These are phyloP conservation scores for Suillus hirtellus DNA, from an alignment of 768 basidiomycete species.

Conservation along the genomic window DNA sequence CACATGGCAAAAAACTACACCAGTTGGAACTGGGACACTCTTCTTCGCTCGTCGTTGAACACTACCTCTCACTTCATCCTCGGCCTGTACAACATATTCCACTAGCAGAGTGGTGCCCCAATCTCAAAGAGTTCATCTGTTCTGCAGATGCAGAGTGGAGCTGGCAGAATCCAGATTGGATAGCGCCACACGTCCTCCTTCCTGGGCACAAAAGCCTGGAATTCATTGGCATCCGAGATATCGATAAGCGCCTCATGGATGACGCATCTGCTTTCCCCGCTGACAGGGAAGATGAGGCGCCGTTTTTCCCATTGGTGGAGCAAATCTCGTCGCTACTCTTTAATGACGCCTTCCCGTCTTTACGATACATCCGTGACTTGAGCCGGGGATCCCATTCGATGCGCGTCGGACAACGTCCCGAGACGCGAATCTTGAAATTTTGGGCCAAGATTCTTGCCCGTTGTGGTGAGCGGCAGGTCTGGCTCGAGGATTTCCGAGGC, in stretches of 20 bases:
- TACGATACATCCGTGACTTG: slow-evolving; percentile 65
- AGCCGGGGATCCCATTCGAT: slow-evolving; percentile 58
- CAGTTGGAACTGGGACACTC: slow-evolving; percentile 78
- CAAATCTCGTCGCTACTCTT: slow-evolving; percentile 63
- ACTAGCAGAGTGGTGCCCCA: slow-evolving; percentile 70
- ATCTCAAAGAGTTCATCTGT: slow-evolving; percentile 69
- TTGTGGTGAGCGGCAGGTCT: slow-evolving; percentile 56
- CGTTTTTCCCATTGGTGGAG: slow-evolving; percentile 65
- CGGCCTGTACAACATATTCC: slow-evolving; percentile 41
- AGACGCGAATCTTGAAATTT: slow-evolving; percentile 42
- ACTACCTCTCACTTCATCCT: slow-evolving; percentile 54
- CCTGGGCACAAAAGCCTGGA: slow-evolving; percentile 61
- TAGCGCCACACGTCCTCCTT: slow-evolving; percentile 72
- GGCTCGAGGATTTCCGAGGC: slow-evolving; percentile 65
- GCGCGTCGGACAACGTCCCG: slow-evolving; percentile 38
- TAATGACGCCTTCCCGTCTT: slow-evolving; percentile 58
- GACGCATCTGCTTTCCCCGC: slow-evolving; percentile 38
- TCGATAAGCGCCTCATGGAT: slow-evolving; percentile 60
- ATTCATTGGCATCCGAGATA: slow-evolving; percentile 72
- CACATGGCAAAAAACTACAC: slow-evolving; percentile 59
- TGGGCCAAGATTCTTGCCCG: slow-evolving; percentile 50
- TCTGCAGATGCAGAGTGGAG: slow-evolving; percentile 81
- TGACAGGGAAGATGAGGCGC: slow-evolving; percentile 40
- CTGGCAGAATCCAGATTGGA: slow-evolving; percentile 79
- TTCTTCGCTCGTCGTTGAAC: slow-evolving; percentile 63